These are phyloP conservation scores for Metschnikowia gelsemii DNA, from an alignment of 805 yeast species.

Conservation along the genomic window DNA sequence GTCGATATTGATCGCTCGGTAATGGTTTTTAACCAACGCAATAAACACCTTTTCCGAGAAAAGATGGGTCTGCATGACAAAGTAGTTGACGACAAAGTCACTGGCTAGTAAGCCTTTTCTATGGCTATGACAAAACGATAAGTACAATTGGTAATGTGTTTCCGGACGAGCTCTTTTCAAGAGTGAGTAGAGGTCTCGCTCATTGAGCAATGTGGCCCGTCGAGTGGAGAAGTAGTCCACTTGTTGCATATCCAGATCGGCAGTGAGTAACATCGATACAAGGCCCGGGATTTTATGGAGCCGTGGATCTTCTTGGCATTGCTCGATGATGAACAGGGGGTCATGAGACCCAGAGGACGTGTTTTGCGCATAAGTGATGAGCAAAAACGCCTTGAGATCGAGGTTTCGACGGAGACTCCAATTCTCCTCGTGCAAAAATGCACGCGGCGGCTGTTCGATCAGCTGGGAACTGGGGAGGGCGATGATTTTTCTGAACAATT, in stretches of 20 bases:
- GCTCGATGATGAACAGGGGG: not conserved
- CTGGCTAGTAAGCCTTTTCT: conserved; percentile 4
- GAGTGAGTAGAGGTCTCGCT: conserved; percentile 9
- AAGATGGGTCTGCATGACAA: conserved; percentile 6
- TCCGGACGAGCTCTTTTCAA: conserved; percentile 1
- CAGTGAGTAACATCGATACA: conserved; percentile 1
- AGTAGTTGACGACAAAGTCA: conserved; percentile 7
- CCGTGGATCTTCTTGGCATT: conserved; percentile 3
- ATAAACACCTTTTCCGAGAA: not conserved
- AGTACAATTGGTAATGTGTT: conserved; percentile 1
- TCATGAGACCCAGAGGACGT: not conserved
- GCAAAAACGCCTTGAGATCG: conserved; percentile 4
- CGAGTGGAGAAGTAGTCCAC: conserved; percentile 4
- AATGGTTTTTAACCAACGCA: not conserved
- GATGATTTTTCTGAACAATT: conserved; percentile 4
- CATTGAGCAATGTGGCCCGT: conserved; percentile 5
- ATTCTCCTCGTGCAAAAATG: not conserved
- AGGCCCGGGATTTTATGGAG: conserved; percentile 9
- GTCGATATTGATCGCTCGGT: conserved; percentile 1
- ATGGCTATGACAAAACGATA: conserved; percentile 6
- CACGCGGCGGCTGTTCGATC: not conserved
- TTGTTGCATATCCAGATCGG: not conserved
- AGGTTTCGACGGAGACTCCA: not conserved
- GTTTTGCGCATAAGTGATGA: not conserved
- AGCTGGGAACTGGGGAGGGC: not conserved